phyloP scores from a whole-genome alignment of 805 yeast species.

The Blastobotrys mokoenaii region DNA sequence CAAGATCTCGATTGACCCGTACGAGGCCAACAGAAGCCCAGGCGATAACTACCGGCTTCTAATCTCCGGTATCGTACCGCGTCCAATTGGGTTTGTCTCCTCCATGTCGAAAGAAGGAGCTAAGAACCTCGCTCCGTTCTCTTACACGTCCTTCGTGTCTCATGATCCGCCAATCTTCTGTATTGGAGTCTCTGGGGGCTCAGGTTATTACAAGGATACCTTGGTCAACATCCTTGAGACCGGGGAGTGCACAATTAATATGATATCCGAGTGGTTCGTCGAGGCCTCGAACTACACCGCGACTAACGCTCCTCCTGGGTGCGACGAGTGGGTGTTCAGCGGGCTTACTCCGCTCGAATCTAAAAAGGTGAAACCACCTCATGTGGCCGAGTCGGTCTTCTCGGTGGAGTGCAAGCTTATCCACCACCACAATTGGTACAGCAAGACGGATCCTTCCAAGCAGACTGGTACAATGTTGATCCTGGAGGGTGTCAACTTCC shows the following conservation, averaged over 20 bases:
- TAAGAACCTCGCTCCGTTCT: slow-evolving; percentile 52
- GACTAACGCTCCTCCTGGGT: slow-evolving; percentile 39
- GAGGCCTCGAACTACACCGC: slow-evolving; percentile 53
- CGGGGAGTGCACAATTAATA: slow-evolving; percentile 46
- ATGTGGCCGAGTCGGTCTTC: slow-evolving; percentile 55
- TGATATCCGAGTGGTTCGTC: slow-evolving; percentile 54
- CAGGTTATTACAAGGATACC: slow-evolving; percentile 41
- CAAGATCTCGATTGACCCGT: slow-evolving; percentile 44
- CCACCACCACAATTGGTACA: slow-evolving; percentile 36
- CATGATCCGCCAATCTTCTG: slow-evolving; percentile 53
- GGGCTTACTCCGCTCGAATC: slow-evolving; percentile 45
- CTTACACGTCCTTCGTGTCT: slow-evolving; percentile 41
- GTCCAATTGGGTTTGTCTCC: slow-evolving; percentile 55
- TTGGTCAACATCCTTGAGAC: slow-evolving; percentile 41
- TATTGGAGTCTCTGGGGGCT: slow-evolving; percentile 39
- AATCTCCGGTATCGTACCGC: slow-evolving; percentile 46
- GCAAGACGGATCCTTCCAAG: slow-evolving; percentile 31
- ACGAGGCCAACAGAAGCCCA: slow-evolving; percentile 32
- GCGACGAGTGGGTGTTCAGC: slow-evolving; percentile 47
- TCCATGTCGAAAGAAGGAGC: slow-evolving; percentile 37
- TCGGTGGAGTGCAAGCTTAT: slow-evolving; percentile 47
- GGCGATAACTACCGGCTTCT: slow-evolving; percentile 43
- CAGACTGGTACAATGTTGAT: slow-evolving; percentile 35
- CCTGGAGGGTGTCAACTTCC: slow-evolving; percentile 51
- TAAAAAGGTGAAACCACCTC: slow-evolving; percentile 41